A percentile compares a stretch with the other conserved stretches of the same genome.
phyloP scores from a whole-genome alignment of 1,284 basidiomycete genomes.

The Thecaphora thlaspeos region DNA sequence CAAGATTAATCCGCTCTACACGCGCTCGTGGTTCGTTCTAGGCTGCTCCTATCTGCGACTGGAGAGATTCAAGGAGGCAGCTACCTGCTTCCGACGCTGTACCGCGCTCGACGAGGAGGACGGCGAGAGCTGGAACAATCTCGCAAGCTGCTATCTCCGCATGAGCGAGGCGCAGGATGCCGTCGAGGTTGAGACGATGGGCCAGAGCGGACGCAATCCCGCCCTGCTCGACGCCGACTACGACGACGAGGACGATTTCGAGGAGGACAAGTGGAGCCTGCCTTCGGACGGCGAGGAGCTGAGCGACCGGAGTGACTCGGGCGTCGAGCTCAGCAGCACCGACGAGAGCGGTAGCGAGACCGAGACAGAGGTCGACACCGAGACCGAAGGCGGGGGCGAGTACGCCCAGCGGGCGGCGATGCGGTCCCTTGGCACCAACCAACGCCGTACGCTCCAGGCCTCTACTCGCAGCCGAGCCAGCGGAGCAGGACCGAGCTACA shows the following conservation, averaged over 20 bases:
- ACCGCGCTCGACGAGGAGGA: conserved; percentile 92
- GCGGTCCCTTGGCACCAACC: not conserved
- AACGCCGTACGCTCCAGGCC: too few species aligned
- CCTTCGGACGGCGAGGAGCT: conserved; percentile 8
- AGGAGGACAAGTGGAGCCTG: conserved; percentile 1
- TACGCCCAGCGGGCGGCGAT: conserved; percentile 2
- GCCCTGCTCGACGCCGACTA: conserved; percentile 28
- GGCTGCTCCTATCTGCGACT: conserved; percentile 81
- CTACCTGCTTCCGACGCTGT: conserved; percentile 79
- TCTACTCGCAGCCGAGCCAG: not conserved
- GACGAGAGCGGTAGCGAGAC: conserved; percentile 12
- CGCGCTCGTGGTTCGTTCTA: conserved; percentile 91
- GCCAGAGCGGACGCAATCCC: conserved; percentile 6
- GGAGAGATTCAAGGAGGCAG: conserved; percentile 73
- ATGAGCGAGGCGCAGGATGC: conserved; percentile 37
- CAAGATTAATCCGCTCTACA: conserved; percentile 80
- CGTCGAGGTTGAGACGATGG: conserved; percentile 28
- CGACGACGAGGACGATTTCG: conserved; percentile 2
- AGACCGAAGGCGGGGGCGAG: conserved; percentile 16
- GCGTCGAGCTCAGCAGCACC: conserved; percentile 27
- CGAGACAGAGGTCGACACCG: conserved; percentile 16
- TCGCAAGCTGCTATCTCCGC: conserved; percentile 85
- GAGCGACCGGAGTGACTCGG: conserved; percentile 27
- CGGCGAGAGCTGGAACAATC: conserved; percentile 95
- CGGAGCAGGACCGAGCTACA: conserved; percentile 54